Evolutionary conservation across 2,329 filamentous ascomycete species (phyloP), one percentile per base, ranked within the genome.

Genomic region (Colletotrichum abscissum): DNA sequence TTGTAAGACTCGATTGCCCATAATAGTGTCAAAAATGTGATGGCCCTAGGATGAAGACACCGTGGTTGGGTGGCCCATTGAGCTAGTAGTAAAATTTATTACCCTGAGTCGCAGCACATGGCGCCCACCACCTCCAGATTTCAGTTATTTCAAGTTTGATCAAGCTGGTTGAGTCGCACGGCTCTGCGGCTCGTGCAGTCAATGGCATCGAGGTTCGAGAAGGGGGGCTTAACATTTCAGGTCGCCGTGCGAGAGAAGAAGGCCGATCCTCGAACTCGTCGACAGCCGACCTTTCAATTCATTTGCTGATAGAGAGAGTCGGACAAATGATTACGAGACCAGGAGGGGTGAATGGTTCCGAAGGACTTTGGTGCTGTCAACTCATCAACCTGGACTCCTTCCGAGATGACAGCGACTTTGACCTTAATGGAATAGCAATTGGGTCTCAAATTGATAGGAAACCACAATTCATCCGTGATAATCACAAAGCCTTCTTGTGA

Each of bases 361-460:
- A 49, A 49, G 42, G 19, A n/a, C 42, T n/a, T 6, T n/a, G 3
- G 19, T 49, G 3, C 42, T 19, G 7, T n/a, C 19, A 49, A 19
- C 8, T n/a, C 42, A n/a, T 9, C 1, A 19, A 4, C 19, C 7
- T 7, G 19, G 19, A n/a, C 16, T n/a, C 6, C 5, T 1, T 49
- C 7, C 19, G 42, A 1, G 19, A n/a, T 49, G 7, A 19, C 42
- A n/a, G 8, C 16, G 7, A 49, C 8, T n/a, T n/a, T n/a, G 8
- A 49, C 6, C 19, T n/a, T 4, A 4, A 49, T n/a, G 1, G 42
- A n/a, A 9, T n/a, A 19, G 8, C 7, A n/a, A 49, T 4, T 49
- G 19, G 6, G 42, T n/a, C 19, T 3, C 2, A 0, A 4, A 11
- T n/a, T 9, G 3, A 19, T 2, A 8, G 3, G 1, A 19, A n/a